Conservation (phyloP, 2,329 filamentous ascomycete genomes). For the Neofusicoccum kwambonambiense region DNA sequence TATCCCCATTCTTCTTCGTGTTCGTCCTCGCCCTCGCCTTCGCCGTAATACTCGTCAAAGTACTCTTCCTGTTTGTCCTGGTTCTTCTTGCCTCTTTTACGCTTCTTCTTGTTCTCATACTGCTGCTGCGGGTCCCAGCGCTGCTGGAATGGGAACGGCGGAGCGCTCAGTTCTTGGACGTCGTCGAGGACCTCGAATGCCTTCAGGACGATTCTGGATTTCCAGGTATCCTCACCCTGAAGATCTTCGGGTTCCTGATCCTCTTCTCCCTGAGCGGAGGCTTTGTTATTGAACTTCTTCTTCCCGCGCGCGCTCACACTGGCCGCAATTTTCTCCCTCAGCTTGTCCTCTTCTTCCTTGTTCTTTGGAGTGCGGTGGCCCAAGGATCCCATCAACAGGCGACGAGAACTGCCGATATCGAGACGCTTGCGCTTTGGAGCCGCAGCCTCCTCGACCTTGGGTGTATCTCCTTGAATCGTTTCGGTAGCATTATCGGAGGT, state of each 20-base stretch:
- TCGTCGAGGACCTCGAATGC: conserved; percentile 80
- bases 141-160: conserved; percentile 87
- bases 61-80: conserved; percentile 32
- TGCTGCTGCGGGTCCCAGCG: conserved; percentile 81
- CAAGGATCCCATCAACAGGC: conserved; percentile 70
- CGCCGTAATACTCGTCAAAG: conserved; percentile 26
- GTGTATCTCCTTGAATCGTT: background rate
- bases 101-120: conserved; percentile 46
- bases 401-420: conserved; percentile 62
- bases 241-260: conserved; percentile 40
- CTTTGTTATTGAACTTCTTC: conserved; percentile 21
- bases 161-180: conserved; percentile 58
- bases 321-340: conserved; percentile 55
- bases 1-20: conserved; percentile 14
- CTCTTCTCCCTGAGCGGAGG: conserved; percentile 16
- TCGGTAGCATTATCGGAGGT: background rate
- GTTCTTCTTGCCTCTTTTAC: conserved; percentile 26
- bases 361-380: conserved; percentile 68
- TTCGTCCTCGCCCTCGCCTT: conserved; percentile 45
- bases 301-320: background rate
- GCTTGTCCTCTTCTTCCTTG: conserved; percentile 64
- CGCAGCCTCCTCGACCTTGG: background rate
- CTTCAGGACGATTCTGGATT: conserved; percentile 67
- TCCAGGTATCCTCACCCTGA: conserved; percentile 62
- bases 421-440: conserved; percentile 40